Evolutionary conservation across 2,329 filamentous ascomycete genomes (phyloP), one percentile per base, ranked within the genome.

Genomic region (Fusarium secorum): DNA sequence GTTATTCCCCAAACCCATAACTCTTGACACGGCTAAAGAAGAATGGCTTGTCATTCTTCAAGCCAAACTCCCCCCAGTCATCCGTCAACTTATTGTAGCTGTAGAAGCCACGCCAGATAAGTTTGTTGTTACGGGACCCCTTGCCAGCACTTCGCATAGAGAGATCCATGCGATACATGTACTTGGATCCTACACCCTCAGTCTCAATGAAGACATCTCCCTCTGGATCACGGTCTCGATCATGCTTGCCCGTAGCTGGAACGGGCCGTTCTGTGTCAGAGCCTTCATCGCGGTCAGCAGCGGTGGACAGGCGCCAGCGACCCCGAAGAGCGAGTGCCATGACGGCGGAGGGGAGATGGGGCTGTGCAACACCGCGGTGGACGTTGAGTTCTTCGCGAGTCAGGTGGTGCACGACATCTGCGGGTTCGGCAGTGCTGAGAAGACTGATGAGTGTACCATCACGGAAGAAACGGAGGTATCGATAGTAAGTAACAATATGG

Each of bases 401-500:
- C 24, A 99, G 85, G 75, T 95, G 88, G 60, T 94, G 93, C 1
- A 99, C 93, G 17, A 98, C 93, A 22, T 97, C 93, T n/a, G 87
- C 82, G 2, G 96, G 96, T 78, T 97, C 93, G 9, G 88, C 82
- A 1, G 93, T 97, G 1, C 92, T 93, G 38, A 97, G 86, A 4
- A 99, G 86, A 58, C 90, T 93, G 64, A 98, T 90, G 70, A 88
- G 89, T 3, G 92, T 91, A 32, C 96, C 96, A 79, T 98, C 93
- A 28, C 94, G 92, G 83, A 96, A 96, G 83, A 99, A 96, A 57
- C 96, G 93, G 7, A 99, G 88, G 81, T 98, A 99, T 63, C 96
- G 93, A 83, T 97, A 99, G 83, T 98, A 99, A 1, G 96, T 99
- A 52, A 99, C 94, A 64, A 98, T 97, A 79, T 97, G 94, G 38